phyloP scores from a whole-genome alignment of 1,284 basidiomycete genomes.

The Filobasidium uniguttulatum region DNA sequence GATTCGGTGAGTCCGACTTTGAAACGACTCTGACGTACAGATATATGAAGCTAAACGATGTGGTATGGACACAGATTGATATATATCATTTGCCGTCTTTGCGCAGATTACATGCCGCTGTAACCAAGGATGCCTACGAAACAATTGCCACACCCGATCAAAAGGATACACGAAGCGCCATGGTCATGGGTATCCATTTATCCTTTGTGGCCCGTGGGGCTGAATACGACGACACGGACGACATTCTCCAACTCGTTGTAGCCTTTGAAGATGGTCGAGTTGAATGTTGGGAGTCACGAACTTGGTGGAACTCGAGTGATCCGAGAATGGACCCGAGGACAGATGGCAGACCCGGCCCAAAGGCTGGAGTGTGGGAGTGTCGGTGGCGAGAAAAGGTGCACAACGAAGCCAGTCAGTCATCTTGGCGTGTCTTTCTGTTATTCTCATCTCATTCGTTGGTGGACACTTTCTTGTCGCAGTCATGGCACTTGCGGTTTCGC shows the following conservation, averaged over 20 bases:
- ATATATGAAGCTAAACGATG: not conserved
- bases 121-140: constrained; percentile 26
- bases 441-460: not conserved
- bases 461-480: constrained; percentile 41
- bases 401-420: constrained; percentile 55
- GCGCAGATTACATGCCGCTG: constrained; percentile 59
- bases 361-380: constrained; percentile 46
- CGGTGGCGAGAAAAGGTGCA: constrained; percentile 59
- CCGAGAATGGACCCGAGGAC: constrained; percentile 14
- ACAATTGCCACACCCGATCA: not conserved
- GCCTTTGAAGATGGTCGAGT: constrained; percentile 73
- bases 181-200: constrained; percentile 7
- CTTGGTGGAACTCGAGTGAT: constrained; percentile 13
- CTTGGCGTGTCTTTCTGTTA: no score
- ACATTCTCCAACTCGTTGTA: constrained; percentile 40
- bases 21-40: not conserved
- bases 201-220: not conserved
- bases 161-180: not conserved
- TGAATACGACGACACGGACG: not conserved
- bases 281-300: constrained; percentile 45
- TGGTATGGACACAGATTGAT: constrained; percentile 47
- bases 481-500: constrained; percentile 66
- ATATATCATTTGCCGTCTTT: constrained; percentile 56
- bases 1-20: constrained; percentile 47
- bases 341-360: not conserved